Evolutionary conservation across 192 early-diverging fungal genomes (phyloP).

Genomic region (Pecoramyces ruminantium): DNA sequence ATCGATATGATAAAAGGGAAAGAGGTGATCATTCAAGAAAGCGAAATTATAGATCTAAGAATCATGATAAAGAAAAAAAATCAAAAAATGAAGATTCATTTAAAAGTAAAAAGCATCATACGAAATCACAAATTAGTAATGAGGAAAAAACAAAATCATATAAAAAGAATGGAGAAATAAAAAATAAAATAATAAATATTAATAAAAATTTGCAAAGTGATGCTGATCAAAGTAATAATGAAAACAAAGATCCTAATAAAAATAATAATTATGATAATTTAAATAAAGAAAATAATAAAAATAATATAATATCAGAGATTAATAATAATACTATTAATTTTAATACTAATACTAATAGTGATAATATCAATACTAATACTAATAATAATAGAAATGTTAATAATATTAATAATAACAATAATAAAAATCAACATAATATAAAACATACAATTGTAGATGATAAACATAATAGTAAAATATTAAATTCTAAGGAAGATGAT

Average conservation of each 20-base stretch:
- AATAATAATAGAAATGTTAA: not conserved
- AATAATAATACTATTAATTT: no score
- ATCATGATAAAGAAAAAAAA: not conserved
- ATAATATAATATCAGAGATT: no score
- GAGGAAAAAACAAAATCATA: not conserved
- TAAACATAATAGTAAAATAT: no score
- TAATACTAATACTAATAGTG: no score
- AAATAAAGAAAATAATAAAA: not conserved
- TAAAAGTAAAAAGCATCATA: not conserved
- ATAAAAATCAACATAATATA: not conserved
- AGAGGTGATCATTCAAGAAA: not conserved
- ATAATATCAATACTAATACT: no score
- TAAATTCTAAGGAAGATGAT: no score
- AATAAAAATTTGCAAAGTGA: not conserved
- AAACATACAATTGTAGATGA: no score
- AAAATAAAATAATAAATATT: not conserved
- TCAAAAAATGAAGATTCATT: not conserved
- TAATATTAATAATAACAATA: not conserved
- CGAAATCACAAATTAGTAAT: not conserved
- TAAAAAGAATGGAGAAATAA: not conserved
- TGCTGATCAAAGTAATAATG: not conserved
- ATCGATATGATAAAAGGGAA: not conserved
- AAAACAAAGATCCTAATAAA: not conserved
- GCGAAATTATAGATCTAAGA: not conserved
- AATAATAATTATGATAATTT: not conserved